Base-by-base conservation (phyloP, 2,329 filamentous ascomycete genomes). In the Ilyonectria robusta region DNA sequence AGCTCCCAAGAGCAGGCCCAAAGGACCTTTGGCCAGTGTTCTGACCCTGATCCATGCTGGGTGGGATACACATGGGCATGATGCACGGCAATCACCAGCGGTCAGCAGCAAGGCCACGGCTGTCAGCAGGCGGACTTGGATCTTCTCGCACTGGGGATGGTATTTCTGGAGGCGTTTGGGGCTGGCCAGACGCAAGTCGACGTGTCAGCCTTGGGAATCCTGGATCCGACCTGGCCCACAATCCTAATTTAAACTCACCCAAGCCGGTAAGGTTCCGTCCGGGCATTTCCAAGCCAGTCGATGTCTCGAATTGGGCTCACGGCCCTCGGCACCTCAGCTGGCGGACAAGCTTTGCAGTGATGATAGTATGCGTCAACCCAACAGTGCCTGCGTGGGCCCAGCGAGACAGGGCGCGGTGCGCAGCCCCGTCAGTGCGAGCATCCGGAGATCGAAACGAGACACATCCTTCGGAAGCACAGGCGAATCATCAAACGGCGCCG, bases 121-220 rank as follows among this genome's bases (percentile, higher is more conserved):
- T 5, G 40, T 48, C 37, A 35, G 21, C 19, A 26, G 35, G 29
- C 59, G 48, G 51, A 55, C 23, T 19, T 46, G 44, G 37, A 21
- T 31, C 15, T n/a, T 3, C 42, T 44, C 37, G n/a, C 42, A 47
- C 9, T 55, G 40, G 46, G 46, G 15, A 26, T 26, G 15, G n/a
- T 26, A 21, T 46, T 42, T 59, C 31, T 10, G 50, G 53, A n/a
- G 51, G 21, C 26, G 19, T 40, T 33, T 44, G n/a, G 56, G 13
- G 35, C n/a, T n/a, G 37, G 47, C 37, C 33, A 58, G 53, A 15
- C 48, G 21, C n/a, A 13, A 17, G 26, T 58, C 65, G 40, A 42
- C 59, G 48, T 66, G 64, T 67, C 65, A 67, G 48, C 65, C 65
- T 67, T 56, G 55, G 29, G 58, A 35, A 46, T 33, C 59, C 53